phyloP scores from a whole-genome alignment of 495 filamentous ascomycete genomes.

The Aspergillus baeticus region DNA sequence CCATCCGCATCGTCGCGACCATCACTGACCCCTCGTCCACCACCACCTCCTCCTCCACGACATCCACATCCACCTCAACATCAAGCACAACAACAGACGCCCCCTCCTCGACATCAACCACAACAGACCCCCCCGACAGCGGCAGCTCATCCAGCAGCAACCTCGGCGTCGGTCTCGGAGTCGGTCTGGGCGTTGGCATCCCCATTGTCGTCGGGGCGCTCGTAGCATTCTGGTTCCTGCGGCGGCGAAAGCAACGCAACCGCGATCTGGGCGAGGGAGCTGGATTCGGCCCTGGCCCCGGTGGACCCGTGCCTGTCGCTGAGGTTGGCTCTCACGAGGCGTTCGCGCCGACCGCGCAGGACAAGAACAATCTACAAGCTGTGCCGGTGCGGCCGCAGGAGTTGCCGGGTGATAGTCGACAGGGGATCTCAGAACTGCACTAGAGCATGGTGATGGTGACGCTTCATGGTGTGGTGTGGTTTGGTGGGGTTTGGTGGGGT shows the following conservation, averaged over 20 bases:
- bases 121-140: neutral
- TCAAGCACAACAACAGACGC: neutral
- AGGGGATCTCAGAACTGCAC: no score
- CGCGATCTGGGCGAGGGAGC: no score
- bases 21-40: neutral
- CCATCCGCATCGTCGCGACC: neutral
- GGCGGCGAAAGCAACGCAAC: neutral
- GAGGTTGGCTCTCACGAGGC: no score
- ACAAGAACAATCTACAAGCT: no score
- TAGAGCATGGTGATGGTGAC: no score
- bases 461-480: no score
- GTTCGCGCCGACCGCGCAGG: no score
- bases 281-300: no score
- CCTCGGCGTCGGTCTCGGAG: neutral
- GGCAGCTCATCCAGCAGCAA: neutral
- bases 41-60: neutral
- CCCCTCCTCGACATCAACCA: neutral
- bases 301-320: no score
- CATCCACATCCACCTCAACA: neutral
- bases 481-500: no score
- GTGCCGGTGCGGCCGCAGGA: no score
- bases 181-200: conserved; percentile 1
- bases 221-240: neutral
- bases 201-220: neutral
- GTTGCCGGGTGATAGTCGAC: no score